These are phyloP conservation scores for Pleurotus platypus DNA, from an alignment of 768 basidiomycete genomes.

Conservation along the genomic window DNA sequence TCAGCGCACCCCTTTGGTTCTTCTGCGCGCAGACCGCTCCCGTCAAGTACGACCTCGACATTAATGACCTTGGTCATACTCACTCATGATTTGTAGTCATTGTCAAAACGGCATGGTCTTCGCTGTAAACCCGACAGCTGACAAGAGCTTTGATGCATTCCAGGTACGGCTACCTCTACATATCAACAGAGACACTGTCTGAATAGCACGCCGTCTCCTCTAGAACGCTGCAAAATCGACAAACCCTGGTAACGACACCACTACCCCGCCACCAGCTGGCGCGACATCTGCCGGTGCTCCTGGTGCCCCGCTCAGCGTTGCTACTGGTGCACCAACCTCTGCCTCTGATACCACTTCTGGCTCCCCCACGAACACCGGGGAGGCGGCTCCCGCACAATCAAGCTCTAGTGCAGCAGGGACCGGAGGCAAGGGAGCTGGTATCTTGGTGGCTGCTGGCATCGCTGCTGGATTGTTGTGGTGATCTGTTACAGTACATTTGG, in stretches of 20 bases:
- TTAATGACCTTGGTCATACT: neutral
- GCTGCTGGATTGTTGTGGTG: conserved; percentile 18
- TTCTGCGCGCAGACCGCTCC: conserved; percentile 33
- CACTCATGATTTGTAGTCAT: conserved; percentile 14
- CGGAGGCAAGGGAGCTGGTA: neutral
- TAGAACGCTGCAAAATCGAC: conserved; percentile 8
- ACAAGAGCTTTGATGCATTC: conserved; percentile 34
- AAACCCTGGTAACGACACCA: neutral
- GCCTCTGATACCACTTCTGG: neutral
- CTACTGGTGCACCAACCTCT: neutral
- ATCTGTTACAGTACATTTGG: neutral
- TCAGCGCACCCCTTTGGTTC: conserved; percentile 40
- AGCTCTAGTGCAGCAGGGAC: conserved; percentile 1
- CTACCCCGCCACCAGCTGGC: too few relatives aligned
- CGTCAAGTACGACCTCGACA: neutral
- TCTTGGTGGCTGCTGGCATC: conserved; percentile 14
- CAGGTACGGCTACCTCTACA: conserved; percentile 14
- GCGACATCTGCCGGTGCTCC: too few relatives aligned
- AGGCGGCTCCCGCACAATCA: neutral
- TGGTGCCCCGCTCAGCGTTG: too few relatives aligned
- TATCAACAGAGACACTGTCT: neutral
- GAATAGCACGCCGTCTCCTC: neutral
- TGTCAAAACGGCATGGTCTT: conserved; percentile 44
- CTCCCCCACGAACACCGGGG: neutral
- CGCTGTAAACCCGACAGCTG: conserved; percentile 34